These are phyloP conservation scores for Thalia dealbata DNA, from an alignment of 176 grass and related monocot species.

Conservation along the genomic window DNA sequence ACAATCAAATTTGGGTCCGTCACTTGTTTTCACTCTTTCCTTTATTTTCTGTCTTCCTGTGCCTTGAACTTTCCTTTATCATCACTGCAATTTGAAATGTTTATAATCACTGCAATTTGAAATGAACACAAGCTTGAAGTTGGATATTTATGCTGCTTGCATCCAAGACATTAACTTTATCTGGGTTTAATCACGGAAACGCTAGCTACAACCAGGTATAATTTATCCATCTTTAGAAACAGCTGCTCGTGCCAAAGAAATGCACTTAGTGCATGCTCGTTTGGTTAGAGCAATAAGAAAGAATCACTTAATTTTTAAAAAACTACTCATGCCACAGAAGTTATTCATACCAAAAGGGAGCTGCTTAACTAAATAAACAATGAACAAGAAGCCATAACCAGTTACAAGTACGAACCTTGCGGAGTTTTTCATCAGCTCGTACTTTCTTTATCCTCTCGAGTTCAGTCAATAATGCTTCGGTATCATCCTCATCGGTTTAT, in stretches of 20 bases:
- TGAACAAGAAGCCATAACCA: constrained; percentile 10
- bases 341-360: neutral
- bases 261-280: too few species aligned
- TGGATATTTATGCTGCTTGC: neutral
- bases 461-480: constrained; percentile 79
- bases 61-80: too few species aligned
- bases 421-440: constrained; percentile 68
- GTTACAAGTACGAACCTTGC: constrained; percentile 41
- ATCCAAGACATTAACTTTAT: neutral
- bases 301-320: neutral
- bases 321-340: neutral
- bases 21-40: too few species aligned
- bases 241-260: too few species aligned
- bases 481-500: constrained; percentile 48
- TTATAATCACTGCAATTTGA: too few species aligned
- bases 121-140: too few species aligned
- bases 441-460: constrained; percentile 94
- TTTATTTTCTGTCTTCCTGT: too few species aligned
- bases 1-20: too few species aligned
- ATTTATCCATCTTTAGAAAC: neutral
- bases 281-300: too few species aligned
- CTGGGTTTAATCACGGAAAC: neutral
- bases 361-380: neutral
- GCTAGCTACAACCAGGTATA: neutral
- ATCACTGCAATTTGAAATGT: too few species aligned